Conservation (phyloP, 164 flowering plant genomes). For the Echeveria elegans region DNA sequence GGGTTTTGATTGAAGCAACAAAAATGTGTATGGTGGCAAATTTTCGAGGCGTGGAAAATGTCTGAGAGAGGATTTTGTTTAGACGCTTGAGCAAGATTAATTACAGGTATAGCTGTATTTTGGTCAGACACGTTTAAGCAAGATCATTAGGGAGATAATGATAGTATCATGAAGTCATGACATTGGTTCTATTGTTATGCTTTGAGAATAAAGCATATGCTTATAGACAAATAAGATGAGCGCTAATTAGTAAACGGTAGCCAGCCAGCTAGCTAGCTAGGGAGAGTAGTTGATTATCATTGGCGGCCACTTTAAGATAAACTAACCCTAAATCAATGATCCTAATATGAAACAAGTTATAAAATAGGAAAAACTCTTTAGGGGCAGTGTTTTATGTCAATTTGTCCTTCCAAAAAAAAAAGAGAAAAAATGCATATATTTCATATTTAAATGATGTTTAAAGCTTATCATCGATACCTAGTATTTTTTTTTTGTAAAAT, state of each 20-base stretch:
- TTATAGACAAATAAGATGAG: not conserved
- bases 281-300: not conserved
- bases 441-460: too few relatives aligned
- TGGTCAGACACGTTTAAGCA: not conserved
- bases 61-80: not conserved
- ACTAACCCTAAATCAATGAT: not conserved
- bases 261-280: too few relatives aligned
- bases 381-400: too few relatives aligned
- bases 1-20: conserved; percentile 1
- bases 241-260: not conserved
- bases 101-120: not conserved
- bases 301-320: not conserved
- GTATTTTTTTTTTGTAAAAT: too few relatives aligned
- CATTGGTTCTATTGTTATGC: not conserved
- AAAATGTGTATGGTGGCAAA: conserved; percentile 2
- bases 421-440: too few relatives aligned
- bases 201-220: conserved; percentile 4
- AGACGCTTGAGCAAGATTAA: not conserved
- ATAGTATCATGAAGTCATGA: not conserved
- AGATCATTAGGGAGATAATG: not conserved
- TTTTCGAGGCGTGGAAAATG: not conserved
- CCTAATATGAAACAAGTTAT: too few relatives aligned
- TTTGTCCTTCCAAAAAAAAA: too few relatives aligned
- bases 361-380: too few relatives aligned
- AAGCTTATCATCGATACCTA: too few relatives aligned